Conservation (phyloP, 148 eudicot genomes). For the Dysphania ambrosioides region DNA sequence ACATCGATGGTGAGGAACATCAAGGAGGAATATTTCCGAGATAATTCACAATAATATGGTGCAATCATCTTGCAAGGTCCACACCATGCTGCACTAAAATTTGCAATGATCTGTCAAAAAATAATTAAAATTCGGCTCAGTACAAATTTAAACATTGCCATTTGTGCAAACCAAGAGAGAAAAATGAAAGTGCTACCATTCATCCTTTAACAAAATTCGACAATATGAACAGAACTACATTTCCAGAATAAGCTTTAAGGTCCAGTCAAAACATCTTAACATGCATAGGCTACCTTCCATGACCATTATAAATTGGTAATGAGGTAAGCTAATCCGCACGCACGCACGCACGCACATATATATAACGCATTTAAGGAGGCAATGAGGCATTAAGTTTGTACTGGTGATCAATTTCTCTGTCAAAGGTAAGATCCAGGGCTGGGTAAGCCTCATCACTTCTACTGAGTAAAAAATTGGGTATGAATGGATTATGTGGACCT, state of each 20-base stretch:
- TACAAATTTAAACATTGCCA: not conserved
- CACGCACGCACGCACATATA: too few species aligned
- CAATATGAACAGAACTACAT: too few species aligned
- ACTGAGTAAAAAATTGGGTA: too few species aligned
- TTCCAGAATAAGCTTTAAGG: too few species aligned
- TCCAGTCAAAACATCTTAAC: not conserved
- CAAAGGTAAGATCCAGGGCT: too few species aligned
- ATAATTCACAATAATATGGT: slow-evolving; percentile 68
- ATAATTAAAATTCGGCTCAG: not conserved
- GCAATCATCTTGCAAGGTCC: slow-evolving; percentile 94
- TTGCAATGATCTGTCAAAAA: slow-evolving; percentile 72
- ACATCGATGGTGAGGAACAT: slow-evolving; percentile 86
- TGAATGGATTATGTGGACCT: too few species aligned
- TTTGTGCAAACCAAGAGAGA: not conserved
- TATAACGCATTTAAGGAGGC: not conserved
- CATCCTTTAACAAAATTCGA: too few species aligned
- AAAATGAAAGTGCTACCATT: too few species aligned
- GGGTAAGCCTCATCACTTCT: too few species aligned
- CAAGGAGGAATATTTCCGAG: slow-evolving; percentile 67
- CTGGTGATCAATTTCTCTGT: too few species aligned
- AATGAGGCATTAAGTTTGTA: too few species aligned
- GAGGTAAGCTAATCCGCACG: too few species aligned
- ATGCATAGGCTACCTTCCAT: not conserved
- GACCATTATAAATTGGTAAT: slow-evolving; percentile 16
- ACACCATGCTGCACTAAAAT: slow-evolving; percentile 97